Conservation (phyloP, 2,329 filamentous ascomycete species). For the Clarireedia sp. region DNA sequence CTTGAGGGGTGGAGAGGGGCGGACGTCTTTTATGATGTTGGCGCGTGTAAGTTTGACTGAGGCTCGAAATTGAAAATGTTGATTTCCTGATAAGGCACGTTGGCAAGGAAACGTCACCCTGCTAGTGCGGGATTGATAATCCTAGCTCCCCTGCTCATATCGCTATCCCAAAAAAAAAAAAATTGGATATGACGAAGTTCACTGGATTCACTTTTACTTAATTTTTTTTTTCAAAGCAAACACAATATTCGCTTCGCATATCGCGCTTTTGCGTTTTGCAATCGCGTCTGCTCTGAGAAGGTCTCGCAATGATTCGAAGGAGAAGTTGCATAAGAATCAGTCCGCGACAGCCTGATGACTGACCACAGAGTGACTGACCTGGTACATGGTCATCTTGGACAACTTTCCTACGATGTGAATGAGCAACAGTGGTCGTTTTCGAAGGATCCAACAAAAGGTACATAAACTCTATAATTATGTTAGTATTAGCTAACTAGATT, state of each 20-base stretch:
- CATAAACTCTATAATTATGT: background rate
- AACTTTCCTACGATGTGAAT: conserved; percentile 36
- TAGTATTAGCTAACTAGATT: conserved; percentile 7
- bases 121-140: background rate
- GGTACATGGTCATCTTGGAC: conserved; percentile 46
- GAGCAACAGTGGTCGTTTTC: conserved; percentile 28
- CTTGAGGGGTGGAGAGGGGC: background rate
- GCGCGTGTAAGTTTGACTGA: no score
- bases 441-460: conserved; percentile 17
- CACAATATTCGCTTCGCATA: background rate
- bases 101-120: conserved; percentile 1
- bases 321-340: conserved; percentile 12
- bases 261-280: background rate
- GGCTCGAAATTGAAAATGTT: background rate
- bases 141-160: background rate
- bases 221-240: background rate
- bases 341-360: conserved; percentile 30
- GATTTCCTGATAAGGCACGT: background rate
- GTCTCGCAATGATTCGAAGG: conserved; percentile 22
- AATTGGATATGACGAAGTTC: background rate
- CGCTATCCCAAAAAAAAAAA: background rate
- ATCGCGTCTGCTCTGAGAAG: background rate
- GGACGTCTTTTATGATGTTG: no score
- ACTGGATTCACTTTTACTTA: background rate
- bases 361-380: conserved; percentile 37